Evolutionary conservation across 148 eudicot species (phyloP).

Genomic region (Vaccinium macrocarpon): DNA sequence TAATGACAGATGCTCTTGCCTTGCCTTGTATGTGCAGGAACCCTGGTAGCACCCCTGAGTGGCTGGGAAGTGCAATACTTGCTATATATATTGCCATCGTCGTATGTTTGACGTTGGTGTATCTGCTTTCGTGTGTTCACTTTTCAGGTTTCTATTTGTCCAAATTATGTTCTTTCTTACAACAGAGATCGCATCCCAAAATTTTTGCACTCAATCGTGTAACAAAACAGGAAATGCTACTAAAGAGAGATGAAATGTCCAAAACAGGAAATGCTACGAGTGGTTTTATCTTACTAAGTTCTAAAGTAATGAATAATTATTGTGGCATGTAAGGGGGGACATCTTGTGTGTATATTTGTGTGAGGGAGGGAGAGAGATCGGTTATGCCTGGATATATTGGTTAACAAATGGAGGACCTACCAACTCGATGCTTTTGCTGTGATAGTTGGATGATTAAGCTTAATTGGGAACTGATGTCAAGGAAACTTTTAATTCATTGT

Average conservation of each 20-base stretch:
- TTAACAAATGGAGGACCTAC: not conserved
- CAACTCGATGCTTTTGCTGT: not conserved
- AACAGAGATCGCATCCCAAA: not conserved
- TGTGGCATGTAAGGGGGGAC: not conserved
- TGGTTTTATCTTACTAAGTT: not conserved
- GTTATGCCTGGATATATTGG: not conserved
- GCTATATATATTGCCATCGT: slow-evolving; percentile 56
- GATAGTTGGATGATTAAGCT: not conserved
- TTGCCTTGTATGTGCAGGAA: slow-evolving; percentile 48
- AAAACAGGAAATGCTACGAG: not conserved
- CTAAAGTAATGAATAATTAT: not conserved
- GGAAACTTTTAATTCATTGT: not conserved
- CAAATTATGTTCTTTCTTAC: slow-evolving; percentile 9
- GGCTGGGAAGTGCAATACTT: slow-evolving; percentile 61
- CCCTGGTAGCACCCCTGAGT: slow-evolving; percentile 83
- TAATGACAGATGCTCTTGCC: not conserved
- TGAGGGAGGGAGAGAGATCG: not conserved
- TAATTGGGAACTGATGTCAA: not conserved
- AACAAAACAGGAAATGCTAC: not conserved
- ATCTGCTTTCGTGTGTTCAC: slow-evolving; percentile 87
- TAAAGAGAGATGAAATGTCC: not conserved
- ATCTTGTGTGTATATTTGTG: not conserved
- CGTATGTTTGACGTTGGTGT: slow-evolving; percentile 80
- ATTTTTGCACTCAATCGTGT: not conserved
- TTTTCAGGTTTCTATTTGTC: slow-evolving; percentile 65